Evolutionary conservation across 1,139 yeast genomes (phyloP).

Genomic region (Yamadazyma epiphylla): DNA sequence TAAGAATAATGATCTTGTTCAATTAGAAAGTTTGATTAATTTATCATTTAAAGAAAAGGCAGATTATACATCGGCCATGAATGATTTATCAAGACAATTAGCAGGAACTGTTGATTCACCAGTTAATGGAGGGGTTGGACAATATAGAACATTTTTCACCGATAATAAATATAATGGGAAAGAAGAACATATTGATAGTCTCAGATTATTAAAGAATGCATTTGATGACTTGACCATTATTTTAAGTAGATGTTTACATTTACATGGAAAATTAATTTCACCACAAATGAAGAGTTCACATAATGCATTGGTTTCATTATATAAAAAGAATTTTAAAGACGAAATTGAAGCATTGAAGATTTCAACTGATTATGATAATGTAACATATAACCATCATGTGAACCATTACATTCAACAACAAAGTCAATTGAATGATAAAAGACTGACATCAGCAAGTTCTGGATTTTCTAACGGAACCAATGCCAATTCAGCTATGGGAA

Average conservation of each 20-base stretch:
- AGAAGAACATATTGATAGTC: constrained; percentile 42
- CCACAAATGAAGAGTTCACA: constrained; percentile 59
- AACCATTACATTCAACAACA: constrained; percentile 14
- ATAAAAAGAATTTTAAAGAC: constrained; percentile 60
- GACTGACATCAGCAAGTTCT: constrained; percentile 13
- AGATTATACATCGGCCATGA: constrained; percentile 48
- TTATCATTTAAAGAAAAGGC: constrained; percentile 53
- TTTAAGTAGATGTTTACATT: constrained; percentile 60
- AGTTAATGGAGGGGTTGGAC: constrained; percentile 88
- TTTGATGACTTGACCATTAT: constrained; percentile 69
- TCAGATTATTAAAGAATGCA: constrained; percentile 52
- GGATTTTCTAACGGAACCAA: constrained; percentile 14
- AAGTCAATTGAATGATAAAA: constrained; percentile 12
- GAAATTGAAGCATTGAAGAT: constrained; percentile 52
- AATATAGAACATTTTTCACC: constrained; percentile 67
- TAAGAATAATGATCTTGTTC: constrained; percentile 71
- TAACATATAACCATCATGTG: constrained; percentile 21
- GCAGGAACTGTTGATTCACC: constrained; percentile 92
- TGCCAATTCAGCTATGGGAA: constrained; percentile 12
- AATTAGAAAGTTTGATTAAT: constrained; percentile 61
- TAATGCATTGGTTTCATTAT: constrained; percentile 60
- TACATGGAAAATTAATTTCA: constrained; percentile 69
- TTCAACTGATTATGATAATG: constrained; percentile 29
- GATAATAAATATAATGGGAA: constrained; percentile 36
- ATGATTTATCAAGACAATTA: constrained; percentile 71